A percentile compares a stretch with the other conserved stretches of the same genome.
phyloP scores from a whole-genome alignment of 208 protist species.

The Crithidia sp. region DNA sequence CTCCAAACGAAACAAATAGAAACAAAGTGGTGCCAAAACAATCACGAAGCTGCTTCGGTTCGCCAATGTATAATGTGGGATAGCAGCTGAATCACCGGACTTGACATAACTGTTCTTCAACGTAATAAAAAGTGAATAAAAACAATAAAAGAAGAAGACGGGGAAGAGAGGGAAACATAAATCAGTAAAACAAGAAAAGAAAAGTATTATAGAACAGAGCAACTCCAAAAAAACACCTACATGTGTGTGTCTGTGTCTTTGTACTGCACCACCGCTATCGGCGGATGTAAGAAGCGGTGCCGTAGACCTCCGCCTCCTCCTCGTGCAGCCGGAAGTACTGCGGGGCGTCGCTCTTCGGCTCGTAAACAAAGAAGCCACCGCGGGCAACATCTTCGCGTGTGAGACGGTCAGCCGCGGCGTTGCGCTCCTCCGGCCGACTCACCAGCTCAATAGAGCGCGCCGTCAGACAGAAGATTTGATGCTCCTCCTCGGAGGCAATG shows the following conservation, averaged over 20 bases:
- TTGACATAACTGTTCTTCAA: too few relatives aligned
- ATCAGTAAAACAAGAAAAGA: background rate
- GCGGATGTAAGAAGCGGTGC: background rate
- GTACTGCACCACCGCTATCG: too few relatives aligned
- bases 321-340: background rate
- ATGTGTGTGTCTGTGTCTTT: background rate
- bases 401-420: background rate
- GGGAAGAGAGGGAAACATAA: background rate
- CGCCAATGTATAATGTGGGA: too few relatives aligned
- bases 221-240: background rate
- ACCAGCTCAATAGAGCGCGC: background rate
- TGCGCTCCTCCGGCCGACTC: background rate
- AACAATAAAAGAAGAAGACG: too few relatives aligned
- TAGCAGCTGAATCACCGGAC: too few relatives aligned
- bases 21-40: too few relatives aligned
- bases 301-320: background rate
- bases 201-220: background rate
- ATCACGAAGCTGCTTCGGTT: too few relatives aligned
- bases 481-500: background rate
- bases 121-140: too few relatives aligned
- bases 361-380: conserved; percentile 12
- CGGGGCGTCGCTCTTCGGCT: background rate
- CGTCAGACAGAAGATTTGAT: background rate
- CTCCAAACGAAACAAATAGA: too few relatives aligned
- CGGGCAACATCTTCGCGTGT: background rate